phyloP scores from a whole-genome alignment of 331 rosid genomes.

The Dryas integrifolia region DNA sequence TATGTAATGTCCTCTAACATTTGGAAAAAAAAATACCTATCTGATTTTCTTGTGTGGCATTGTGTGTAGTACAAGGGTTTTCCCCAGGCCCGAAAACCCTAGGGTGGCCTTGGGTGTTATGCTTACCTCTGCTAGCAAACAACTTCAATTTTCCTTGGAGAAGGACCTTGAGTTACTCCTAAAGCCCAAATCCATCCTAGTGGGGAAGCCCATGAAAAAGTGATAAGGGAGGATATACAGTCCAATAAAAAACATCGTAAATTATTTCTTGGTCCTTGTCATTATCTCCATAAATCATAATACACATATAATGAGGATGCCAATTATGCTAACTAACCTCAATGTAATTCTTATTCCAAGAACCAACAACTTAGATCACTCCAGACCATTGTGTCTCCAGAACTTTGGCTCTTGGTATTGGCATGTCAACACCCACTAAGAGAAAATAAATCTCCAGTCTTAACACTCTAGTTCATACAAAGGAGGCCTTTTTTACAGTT shows the following conservation, averaged over 20 bases:
- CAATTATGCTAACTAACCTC: neutral
- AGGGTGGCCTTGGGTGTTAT: no score
- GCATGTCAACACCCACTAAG: neutral
- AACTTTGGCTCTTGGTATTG: conserved; percentile 1
- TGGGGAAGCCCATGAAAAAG: neutral
- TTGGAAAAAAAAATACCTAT: no score
- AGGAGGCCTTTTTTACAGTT: neutral
- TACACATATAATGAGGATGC: neutral
- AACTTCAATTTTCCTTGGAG: no score
- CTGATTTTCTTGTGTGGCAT: no score
- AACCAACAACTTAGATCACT: neutral
- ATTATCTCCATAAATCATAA: neutral
- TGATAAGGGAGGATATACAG: neutral
- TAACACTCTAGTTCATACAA: neutral
- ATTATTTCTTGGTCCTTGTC: conserved; percentile 2
- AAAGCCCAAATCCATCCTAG: neutral
- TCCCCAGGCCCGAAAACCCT: no score
- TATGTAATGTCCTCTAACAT: no score
- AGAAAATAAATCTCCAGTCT: neutral
- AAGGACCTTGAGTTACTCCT: neutral
- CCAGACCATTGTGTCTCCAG: neutral
- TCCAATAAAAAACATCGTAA: neutral
- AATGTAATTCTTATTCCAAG: neutral
- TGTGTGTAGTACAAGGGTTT: no score
- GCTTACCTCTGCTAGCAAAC: no score